Conservation (phyloP, 2,329 filamentous ascomycete genomes). For the Paradendryphiella salina region DNA sequence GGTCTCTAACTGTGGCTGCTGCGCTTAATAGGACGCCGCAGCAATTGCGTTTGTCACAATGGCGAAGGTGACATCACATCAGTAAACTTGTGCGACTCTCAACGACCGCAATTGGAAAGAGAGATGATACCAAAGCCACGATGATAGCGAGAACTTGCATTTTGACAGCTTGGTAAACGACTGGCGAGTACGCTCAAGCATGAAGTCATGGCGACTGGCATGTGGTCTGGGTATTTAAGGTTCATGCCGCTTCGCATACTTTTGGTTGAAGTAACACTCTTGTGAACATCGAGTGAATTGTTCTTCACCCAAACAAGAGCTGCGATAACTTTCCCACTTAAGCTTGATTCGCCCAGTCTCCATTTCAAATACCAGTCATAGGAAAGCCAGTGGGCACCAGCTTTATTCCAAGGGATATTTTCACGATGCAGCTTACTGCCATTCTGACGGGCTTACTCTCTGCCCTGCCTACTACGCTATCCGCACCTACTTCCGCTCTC, state of each 20-base stretch:
- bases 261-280: neutral
- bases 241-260: conserved; percentile 1
- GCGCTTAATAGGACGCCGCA: conserved; percentile 7
- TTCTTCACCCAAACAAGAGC: neutral
- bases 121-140: conserved; percentile 16
- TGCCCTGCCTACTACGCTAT: neutral
- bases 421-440: neutral
- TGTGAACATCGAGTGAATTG: neutral
- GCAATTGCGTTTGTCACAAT: conserved; percentile 3
- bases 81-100: conserved; percentile 8
- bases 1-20: neutral
- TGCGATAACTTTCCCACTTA: neutral
- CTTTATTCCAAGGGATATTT: neutral
- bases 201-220: conserved; percentile 6
- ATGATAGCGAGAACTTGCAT: conserved; percentile 20
- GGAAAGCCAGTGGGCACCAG: neutral
- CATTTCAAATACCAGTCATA: neutral
- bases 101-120: conserved; percentile 5
- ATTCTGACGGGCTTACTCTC: neutral
- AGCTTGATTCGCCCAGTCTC: neutral
- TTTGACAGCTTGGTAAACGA: conserved; percentile 24
- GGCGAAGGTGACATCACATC: conserved; percentile 6
- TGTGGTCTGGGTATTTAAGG: conserved; percentile 1
- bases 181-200: neutral
- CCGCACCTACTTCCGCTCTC: neutral